A percentile compares a stretch with the other conserved stretches of the same genome.
These are phyloP conservation scores for Fusarium sp. DNA, from an alignment of 2,329 filamentous ascomycete genomes.

Conservation along the genomic window DNA sequence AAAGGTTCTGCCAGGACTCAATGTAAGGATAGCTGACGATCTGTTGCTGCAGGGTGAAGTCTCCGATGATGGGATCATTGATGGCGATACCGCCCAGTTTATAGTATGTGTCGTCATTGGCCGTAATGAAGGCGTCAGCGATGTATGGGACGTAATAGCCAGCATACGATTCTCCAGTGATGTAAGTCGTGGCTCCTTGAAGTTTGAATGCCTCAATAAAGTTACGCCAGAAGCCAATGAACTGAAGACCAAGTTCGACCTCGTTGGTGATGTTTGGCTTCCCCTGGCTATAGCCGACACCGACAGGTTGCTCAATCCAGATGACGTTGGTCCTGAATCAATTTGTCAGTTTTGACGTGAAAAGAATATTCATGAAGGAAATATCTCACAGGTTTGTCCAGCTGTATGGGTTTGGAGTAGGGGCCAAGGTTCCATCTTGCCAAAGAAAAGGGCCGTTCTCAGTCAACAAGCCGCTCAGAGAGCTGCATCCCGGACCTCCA, in stretches of 20 bases:
- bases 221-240: constrained; percentile 83
- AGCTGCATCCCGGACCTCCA: constrained; percentile 44
- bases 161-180: constrained; percentile 78
- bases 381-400: constrained; percentile 72
- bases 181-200: constrained; percentile 76
- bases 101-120: constrained; percentile 73
- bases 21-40: constrained; percentile 69
- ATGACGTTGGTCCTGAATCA: constrained; percentile 73
- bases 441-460: constrained; percentile 82
- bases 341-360: neutral
- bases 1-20: constrained; percentile 70
- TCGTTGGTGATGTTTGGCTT: constrained; percentile 73
- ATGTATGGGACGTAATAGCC: constrained; percentile 79
- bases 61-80: constrained; percentile 76
- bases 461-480: constrained; percentile 65
- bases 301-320: constrained; percentile 77
- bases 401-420: constrained; percentile 75
- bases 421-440: constrained; percentile 76
- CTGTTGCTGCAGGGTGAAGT: constrained; percentile 57
- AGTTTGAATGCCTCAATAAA: constrained; percentile 79
- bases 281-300: constrained; percentile 77
- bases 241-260: constrained; percentile 76
- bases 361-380: neutral
- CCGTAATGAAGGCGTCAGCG: constrained; percentile 77
- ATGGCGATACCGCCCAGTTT: constrained; percentile 77